phyloP scores from a whole-genome alignment of 331 rosid genomes.

The Prunus yedoensis region DNA sequence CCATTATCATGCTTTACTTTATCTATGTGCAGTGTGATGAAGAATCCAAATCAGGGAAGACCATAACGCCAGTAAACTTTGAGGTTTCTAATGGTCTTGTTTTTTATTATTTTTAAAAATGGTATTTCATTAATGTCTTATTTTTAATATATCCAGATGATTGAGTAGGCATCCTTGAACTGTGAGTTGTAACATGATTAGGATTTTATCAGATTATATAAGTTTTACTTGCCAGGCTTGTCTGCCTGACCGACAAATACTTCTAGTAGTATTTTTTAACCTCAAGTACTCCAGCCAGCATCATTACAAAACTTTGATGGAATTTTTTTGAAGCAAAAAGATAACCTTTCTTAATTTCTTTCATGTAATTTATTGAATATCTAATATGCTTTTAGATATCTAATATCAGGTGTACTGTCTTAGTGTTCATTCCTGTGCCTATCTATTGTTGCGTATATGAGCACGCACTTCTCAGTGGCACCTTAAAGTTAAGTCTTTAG shows the following conservation, averaged over 20 bases:
- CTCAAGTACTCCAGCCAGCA: neutral
- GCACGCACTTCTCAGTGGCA: neutral
- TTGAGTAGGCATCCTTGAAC: neutral
- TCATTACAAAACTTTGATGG: neutral
- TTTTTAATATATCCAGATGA: neutral
- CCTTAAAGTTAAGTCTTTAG: neutral
- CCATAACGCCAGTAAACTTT: constrained; percentile 52
- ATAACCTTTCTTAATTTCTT: neutral
- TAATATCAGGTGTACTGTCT: neutral
- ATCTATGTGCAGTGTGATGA: constrained; percentile 53
- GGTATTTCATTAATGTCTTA: neutral
- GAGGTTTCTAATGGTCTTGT: constrained; percentile 37
- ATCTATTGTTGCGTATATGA: neutral
- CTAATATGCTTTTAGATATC: neutral
- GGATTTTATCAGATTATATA: no score
- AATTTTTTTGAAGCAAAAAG: neutral
- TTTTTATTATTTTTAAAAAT: neutral
- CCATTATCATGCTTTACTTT: neutral
- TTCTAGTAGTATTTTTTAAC: neutral
- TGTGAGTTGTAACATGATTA: neutral
- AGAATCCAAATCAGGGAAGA: constrained; percentile 41
- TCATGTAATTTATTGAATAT: neutral
- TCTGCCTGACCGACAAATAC: neutral
- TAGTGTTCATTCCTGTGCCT: neutral
- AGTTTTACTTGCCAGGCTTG: no score